phyloP scores from a whole-genome alignment of 2,329 filamentous ascomycete genomes.

The Ceratocystis cacaofunesta region DNA sequence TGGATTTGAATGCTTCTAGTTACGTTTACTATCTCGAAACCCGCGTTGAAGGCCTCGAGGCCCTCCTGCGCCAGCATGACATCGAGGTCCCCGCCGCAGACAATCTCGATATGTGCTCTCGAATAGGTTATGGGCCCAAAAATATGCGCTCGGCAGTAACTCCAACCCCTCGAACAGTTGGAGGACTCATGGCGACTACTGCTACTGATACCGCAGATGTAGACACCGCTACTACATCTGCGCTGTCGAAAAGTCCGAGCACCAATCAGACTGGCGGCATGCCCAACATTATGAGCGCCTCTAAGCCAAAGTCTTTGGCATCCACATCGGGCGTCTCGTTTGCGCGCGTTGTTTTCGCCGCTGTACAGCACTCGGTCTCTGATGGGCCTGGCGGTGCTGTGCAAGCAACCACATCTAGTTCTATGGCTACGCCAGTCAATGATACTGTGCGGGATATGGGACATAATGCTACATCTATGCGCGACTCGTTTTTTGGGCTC shows the following conservation, averaged over 20 bases:
- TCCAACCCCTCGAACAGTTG: neutral
- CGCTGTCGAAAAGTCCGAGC: neutral
- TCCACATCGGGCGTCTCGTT: conserved; percentile 87
- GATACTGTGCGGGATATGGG: conserved; percentile 22
- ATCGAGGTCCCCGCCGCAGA: conserved; percentile 59
- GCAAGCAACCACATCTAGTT: conserved; percentile 19
- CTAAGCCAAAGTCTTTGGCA: conserved; percentile 67
- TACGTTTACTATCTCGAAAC: conserved; percentile 94
- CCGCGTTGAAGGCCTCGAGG: conserved; percentile 69
- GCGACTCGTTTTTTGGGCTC: conserved; percentile 93
- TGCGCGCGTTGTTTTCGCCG: conserved; percentile 83
- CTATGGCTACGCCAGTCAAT: conserved; percentile 17
- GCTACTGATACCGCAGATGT: neutral
- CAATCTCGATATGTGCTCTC: conserved; percentile 49
- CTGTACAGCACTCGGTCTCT: conserved; percentile 59
- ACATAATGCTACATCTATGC: conserved; percentile 52
- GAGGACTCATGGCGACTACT: neutral
- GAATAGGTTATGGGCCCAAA: conserved; percentile 27
- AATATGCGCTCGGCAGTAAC: conserved; percentile 11
- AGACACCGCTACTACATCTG: neutral
- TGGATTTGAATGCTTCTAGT: conserved; percentile 27
- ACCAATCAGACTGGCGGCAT: conserved; percentile 32
- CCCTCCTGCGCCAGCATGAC: conserved; percentile 51
- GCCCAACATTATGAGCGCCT: conserved; percentile 62
- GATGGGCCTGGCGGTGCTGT: conserved; percentile 25